These are phyloP conservation scores for Lactarius psammicola DNA, from an alignment of 768 basidiomycete genomes.

Conservation along the genomic window DNA sequence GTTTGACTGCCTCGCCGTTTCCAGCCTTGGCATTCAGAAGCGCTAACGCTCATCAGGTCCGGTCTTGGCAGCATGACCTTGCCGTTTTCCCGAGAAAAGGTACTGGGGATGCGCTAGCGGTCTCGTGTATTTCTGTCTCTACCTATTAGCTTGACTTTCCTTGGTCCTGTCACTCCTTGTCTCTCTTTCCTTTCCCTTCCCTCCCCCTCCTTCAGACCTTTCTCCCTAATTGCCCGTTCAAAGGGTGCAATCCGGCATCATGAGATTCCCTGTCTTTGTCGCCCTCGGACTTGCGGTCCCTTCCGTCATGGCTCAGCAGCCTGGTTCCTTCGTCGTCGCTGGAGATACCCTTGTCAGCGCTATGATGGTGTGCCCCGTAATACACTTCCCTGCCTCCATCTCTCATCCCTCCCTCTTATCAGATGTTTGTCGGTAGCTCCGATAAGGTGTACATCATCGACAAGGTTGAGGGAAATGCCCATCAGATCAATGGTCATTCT, in stretches of 20 bases:
- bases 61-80: background rate
- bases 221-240: background rate
- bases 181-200: background rate
- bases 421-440: conserved; percentile 79
- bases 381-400: background rate
- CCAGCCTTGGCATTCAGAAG: no score
- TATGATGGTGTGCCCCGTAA: conserved; percentile 47
- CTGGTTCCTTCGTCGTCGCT: conserved; percentile 36
- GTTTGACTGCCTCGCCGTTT: background rate
- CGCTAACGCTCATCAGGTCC: background rate
- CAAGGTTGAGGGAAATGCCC: conserved; percentile 77
- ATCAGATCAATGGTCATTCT: conserved; percentile 62
- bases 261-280: conserved; percentile 42
- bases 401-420: background rate
- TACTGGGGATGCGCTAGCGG: background rate
- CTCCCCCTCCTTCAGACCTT: no score
- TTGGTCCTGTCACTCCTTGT: background rate
- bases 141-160: background rate
- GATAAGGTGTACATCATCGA: conserved; percentile 86
- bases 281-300: conserved; percentile 44
- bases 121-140: background rate
- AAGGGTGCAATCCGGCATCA: conserved; percentile 27
- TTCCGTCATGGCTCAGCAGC: conserved; percentile 30
- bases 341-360: conserved; percentile 46
- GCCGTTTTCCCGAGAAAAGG: background rate